Evolutionary conservation across 2,329 filamentous ascomycete genomes (phyloP).

Genomic region (Berkeleyomyces rouxiae): DNA sequence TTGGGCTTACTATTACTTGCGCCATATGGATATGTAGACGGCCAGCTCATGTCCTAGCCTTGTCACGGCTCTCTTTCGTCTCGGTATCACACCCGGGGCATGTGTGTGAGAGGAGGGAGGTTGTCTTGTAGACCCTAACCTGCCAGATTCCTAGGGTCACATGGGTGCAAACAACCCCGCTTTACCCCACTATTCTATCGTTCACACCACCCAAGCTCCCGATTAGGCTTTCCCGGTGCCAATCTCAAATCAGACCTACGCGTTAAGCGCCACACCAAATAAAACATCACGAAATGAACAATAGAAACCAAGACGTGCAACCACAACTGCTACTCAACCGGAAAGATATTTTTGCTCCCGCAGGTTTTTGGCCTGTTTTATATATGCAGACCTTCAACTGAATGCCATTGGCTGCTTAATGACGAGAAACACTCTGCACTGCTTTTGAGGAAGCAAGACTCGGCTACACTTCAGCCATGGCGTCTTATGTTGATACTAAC

Average conservation of each 20-base stretch:
- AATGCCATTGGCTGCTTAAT: too few relatives aligned
- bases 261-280: background rate
- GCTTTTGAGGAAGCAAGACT: background rate
- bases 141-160: too few relatives aligned
- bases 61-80: too few relatives aligned
- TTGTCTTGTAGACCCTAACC: too few relatives aligned
- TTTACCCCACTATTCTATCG: background rate
- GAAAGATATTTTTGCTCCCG: background rate
- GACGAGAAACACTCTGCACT: too few relatives aligned
- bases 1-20: background rate
- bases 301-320: background rate
- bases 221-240: background rate
- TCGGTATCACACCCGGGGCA: too few relatives aligned
- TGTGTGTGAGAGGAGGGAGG: too few relatives aligned
- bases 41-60: too few relatives aligned
- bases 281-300: background rate
- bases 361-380: background rate
- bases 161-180: background rate
- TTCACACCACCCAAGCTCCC: background rate
- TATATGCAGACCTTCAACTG: background rate
- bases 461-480: background rate
- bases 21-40: background rate
- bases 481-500: conserved; percentile 16
- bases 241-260: background rate
- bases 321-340: background rate